phyloP scores from a whole-genome alignment of 2,329 filamentous ascomycete species.

The Rachicladosporium sp. region DNA sequence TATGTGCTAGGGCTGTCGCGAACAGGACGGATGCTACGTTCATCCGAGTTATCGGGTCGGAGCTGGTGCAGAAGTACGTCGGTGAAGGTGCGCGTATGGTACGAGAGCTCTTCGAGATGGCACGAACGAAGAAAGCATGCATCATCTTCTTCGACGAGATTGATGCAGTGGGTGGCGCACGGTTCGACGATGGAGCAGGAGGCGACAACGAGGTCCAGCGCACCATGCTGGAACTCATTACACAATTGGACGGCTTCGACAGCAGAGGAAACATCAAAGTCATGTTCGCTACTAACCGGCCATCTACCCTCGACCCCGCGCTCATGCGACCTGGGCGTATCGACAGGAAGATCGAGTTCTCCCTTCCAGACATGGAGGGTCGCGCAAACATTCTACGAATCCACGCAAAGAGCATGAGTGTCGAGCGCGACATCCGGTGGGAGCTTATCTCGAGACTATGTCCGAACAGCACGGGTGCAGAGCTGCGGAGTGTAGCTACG shows the following conservation, averaged over 20 bases:
- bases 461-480: constrained; percentile 92
- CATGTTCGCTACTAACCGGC: constrained; percentile 97
- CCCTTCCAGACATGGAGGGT: constrained; percentile 89
- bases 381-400: constrained; percentile 96
- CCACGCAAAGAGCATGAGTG: constrained; percentile 98
- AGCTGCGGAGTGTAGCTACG: constrained; percentile 90
- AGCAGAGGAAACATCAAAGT: constrained; percentile 97
- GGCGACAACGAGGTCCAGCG: constrained; percentile 96
- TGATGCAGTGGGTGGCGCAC: constrained; percentile 86
- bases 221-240: constrained; percentile 97
- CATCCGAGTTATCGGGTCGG: constrained; percentile 94
- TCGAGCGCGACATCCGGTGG: constrained; percentile 97
- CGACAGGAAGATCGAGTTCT: constrained; percentile 98
- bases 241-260: constrained; percentile 92
- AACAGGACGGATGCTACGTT: constrained; percentile 98
- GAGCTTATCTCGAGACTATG: constrained; percentile 94
- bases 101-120: constrained; percentile 97
- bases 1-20: constrained; percentile 91
- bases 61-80: constrained; percentile 97
- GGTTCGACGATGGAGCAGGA: constrained; percentile 91
- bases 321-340: constrained; percentile 96
- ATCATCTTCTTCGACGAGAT: constrained; percentile 99
- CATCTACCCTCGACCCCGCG: constrained; percentile 89
- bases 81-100: constrained; percentile 98
- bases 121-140: constrained; percentile 96